Conservation (phyloP, 169 alveolate genomes). For the Miamiensis avidus region DNA sequence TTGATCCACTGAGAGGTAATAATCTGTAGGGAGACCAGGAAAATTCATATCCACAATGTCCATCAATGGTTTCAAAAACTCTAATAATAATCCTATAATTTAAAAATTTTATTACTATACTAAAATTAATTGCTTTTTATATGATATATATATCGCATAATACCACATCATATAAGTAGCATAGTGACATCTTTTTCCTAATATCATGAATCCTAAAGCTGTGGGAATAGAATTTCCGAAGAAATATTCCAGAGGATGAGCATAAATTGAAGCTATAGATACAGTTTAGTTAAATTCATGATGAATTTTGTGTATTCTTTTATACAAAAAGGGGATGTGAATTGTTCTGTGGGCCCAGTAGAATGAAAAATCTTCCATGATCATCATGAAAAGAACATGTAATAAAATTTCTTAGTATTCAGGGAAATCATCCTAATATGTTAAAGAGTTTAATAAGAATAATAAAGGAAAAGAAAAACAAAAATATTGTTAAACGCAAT, state of each 20-base stretch:
- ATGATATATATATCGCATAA: background rate
- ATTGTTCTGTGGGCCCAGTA: conserved; percentile 70
- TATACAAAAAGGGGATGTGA: conserved; percentile 66
- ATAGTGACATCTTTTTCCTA: conserved; percentile 52
- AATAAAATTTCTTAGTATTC: conserved; percentile 36
- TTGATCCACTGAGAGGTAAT: conserved; percentile 39
- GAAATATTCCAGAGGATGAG: conserved; percentile 72
- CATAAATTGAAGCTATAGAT: conserved; percentile 63
- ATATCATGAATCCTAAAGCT: conserved; percentile 48
- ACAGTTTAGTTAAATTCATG: conserved; percentile 62
- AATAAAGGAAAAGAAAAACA: too few species aligned
- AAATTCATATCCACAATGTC: conserved; percentile 59
- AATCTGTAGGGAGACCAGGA: conserved; percentile 51
- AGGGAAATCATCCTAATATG: conserved; percentile 52
- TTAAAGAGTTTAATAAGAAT: too few species aligned
- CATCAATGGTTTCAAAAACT: conserved; percentile 55
- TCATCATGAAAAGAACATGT: conserved; percentile 57
- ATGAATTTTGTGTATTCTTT: conserved; percentile 68
- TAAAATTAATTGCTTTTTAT: too few species aligned
- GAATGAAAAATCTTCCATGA: conserved; percentile 65
- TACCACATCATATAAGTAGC: conserved; percentile 27
- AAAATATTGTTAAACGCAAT: too few species aligned
- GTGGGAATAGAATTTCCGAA: conserved; percentile 59
- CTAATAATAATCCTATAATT: conserved; percentile 35
- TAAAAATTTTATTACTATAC: too few species aligned